Percentiles rank a stretch among this genome's conserved stretches.
Conservation (phyloP, 345 rosid genomes). For the Physaria fendleri region DNA sequence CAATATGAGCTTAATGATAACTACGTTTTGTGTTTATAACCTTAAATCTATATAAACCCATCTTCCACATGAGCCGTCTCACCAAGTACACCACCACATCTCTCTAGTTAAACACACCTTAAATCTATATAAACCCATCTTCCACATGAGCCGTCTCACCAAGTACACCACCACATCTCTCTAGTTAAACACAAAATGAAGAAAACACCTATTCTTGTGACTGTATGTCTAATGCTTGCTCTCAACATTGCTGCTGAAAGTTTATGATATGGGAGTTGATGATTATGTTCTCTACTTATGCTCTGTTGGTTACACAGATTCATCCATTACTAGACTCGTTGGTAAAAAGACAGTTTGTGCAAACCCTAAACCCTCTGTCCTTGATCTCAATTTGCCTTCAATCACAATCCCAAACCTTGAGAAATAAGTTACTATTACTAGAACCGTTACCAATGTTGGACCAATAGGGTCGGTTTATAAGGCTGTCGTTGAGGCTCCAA, state of each 20-base stretch:
- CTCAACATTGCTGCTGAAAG: constrained; percentile 24
- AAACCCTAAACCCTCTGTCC: constrained; percentile 18
- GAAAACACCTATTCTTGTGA: neutral
- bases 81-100: neutral
- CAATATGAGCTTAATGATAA: too few species aligned
- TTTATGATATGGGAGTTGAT: constrained; percentile 31
- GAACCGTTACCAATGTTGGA: constrained; percentile 52
- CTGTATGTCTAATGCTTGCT: constrained; percentile 7
- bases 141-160: constrained; percentile 4
- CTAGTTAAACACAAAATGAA: neutral
- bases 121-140: constrained; percentile 11
- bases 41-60: constrained; percentile 10
- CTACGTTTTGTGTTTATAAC: too few species aligned
- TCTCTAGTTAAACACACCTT: neutral
- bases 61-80: constrained; percentile 7
- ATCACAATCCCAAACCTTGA: constrained; percentile 40
- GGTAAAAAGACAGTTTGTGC: constrained; percentile 26
- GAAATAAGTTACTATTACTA: constrained; percentile 32
- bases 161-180: constrained; percentile 1
- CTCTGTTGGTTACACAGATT: constrained; percentile 33
- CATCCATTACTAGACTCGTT: constrained; percentile 32
- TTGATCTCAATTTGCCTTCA: constrained; percentile 48
- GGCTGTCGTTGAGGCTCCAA: constrained; percentile 32
- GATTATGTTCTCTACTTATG: constrained; percentile 41
- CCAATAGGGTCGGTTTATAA: constrained; percentile 33